Percentiles rank a stretch among this genome's conserved stretches.
phyloP scores from a whole-genome alignment of 2,329 filamentous ascomycete species.

The Saccharata proteae region DNA sequence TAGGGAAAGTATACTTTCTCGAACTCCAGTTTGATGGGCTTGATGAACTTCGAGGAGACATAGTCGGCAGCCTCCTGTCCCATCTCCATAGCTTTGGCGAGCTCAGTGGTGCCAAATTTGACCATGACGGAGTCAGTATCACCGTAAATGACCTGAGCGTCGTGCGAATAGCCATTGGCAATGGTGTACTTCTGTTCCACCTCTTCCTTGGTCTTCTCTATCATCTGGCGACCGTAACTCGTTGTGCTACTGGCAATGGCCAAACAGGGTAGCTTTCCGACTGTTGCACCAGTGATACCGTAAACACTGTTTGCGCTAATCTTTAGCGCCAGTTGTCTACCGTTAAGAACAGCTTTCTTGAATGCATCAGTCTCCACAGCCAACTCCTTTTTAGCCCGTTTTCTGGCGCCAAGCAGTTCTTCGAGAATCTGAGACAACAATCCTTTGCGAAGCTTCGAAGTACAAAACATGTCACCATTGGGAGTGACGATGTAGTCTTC shows the following conservation, averaged over 20 bases:
- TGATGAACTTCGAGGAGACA: slow-evolving; percentile 85
- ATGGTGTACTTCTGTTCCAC: slow-evolving; percentile 84
- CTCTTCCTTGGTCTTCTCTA: slow-evolving; percentile 94
- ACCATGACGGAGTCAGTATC: slow-evolving; percentile 99
- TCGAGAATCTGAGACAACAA: slow-evolving; percentile 91
- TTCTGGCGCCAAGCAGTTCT: slow-evolving; percentile 81
- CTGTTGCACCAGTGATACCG: slow-evolving; percentile 89
- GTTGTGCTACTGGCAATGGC: slow-evolving; percentile 95
- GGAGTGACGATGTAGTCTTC: slow-evolving; percentile 96
- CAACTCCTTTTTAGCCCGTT: slow-evolving; percentile 84
- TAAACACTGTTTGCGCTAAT: slow-evolving; percentile 97
- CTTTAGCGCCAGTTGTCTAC: slow-evolving; percentile 91
- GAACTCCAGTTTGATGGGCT: slow-evolving; percentile 97
- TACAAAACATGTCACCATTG: slow-evolving; percentile 88
- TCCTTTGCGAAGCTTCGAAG: slow-evolving; percentile 77
- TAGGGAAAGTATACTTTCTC: slow-evolving; percentile 99
- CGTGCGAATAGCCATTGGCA: slow-evolving; percentile 85
- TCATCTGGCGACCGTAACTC: slow-evolving; percentile 96
- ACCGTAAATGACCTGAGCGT: slow-evolving; percentile 95
- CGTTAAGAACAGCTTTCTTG: slow-evolving; percentile 95
- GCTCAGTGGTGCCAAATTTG: slow-evolving; percentile 83
- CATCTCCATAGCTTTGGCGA: slow-evolving; percentile 82
- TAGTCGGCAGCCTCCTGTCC: slow-evolving; percentile 84
- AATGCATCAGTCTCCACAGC: slow-evolving; percentile 85
- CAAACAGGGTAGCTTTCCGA: slow-evolving; percentile 88